Conservation (phyloP, 495 filamentous ascomycete genomes). For the Talaromyces borbonicus region DNA sequence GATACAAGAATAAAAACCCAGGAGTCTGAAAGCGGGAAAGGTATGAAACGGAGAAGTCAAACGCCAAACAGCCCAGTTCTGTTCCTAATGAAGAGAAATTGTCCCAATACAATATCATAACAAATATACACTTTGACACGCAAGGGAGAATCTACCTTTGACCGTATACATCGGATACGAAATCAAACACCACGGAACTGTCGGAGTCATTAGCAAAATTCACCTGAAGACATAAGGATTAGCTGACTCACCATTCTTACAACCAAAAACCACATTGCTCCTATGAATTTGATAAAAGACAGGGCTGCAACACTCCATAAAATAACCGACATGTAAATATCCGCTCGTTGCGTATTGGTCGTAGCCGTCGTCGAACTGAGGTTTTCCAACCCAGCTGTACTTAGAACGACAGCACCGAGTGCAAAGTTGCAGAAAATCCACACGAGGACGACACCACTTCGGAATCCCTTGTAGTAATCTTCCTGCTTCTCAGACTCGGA, state of each 20-base stretch:
- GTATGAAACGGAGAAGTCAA: no score
- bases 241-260: slow-evolving; percentile 67
- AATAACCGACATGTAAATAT: slow-evolving; percentile 84
- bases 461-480: slow-evolving; percentile 96
- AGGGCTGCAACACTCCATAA: slow-evolving; percentile 87
- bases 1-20: slow-evolving; percentile 11
- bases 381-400: slow-evolving; percentile 67
- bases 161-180: no score
- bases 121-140: neutral
- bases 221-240: neutral
- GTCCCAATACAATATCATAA: neutral
- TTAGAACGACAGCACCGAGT: slow-evolving; percentile 78
- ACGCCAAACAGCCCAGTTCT: no score
- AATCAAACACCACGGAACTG: slow-evolving; percentile 47
- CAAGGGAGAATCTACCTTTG: slow-evolving; percentile 9
- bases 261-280: slow-evolving; percentile 90
- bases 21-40: no score
- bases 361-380: slow-evolving; percentile 40
- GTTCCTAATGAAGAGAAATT: slow-evolving; percentile 15
- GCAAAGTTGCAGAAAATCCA: slow-evolving; percentile 98
- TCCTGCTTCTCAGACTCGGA: slow-evolving; percentile 74
- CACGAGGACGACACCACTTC: slow-evolving; percentile 78
- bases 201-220: slow-evolving; percentile 5
- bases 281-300: slow-evolving; percentile 80
- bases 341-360: slow-evolving; percentile 39